Evolutionary conservation across 352 stramenopile genomes (phyloP).

Genomic region (Phytopythium delawarense): DNA sequence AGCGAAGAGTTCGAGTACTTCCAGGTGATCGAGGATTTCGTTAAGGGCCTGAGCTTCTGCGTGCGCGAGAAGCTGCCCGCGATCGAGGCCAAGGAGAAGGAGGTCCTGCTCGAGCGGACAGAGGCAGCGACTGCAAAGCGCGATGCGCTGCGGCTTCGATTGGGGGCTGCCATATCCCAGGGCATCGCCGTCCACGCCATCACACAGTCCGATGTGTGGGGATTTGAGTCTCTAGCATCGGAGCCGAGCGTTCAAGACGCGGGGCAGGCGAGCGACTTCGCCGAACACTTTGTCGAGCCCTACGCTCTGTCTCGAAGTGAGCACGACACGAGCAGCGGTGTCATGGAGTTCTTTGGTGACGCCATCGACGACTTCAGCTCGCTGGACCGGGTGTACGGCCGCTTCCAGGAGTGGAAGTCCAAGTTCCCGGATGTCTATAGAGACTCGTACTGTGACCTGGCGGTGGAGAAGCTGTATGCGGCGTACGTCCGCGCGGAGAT

Average conservation of each 20-base stretch:
- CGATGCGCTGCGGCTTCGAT: neutral
- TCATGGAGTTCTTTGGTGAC: constrained; percentile 48
- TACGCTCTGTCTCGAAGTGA: constrained; percentile 12
- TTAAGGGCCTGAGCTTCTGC: constrained; percentile 71
- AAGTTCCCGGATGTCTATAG: constrained; percentile 75
- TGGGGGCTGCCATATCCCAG: neutral
- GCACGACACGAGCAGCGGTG: neutral
- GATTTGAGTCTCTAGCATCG: neutral
- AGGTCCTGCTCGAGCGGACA: constrained; percentile 19
- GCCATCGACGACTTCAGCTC: constrained; percentile 68
- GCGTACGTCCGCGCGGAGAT: constrained; percentile 65
- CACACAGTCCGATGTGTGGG: constrained; percentile 10
- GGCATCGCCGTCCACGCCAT: neutral
- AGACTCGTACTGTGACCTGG: constrained; percentile 54
- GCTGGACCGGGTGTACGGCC: constrained; percentile 45
- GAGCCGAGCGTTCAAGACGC: neutral
- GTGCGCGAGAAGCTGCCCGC: constrained; percentile 54
- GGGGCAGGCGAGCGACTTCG: constrained; percentile 5
- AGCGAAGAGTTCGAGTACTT: constrained; percentile 81
- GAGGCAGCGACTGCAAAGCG: constrained; percentile 1
- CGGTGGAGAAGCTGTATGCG: constrained; percentile 51
- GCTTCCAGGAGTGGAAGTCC: constrained; percentile 67
- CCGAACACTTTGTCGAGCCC: constrained; percentile 23
- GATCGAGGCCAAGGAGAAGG: constrained; percentile 44
- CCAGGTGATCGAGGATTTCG: constrained; percentile 68